Evolutionary conservation across 305 asterid species (phyloP).

Genomic region (Fraxinus velutina): DNA sequence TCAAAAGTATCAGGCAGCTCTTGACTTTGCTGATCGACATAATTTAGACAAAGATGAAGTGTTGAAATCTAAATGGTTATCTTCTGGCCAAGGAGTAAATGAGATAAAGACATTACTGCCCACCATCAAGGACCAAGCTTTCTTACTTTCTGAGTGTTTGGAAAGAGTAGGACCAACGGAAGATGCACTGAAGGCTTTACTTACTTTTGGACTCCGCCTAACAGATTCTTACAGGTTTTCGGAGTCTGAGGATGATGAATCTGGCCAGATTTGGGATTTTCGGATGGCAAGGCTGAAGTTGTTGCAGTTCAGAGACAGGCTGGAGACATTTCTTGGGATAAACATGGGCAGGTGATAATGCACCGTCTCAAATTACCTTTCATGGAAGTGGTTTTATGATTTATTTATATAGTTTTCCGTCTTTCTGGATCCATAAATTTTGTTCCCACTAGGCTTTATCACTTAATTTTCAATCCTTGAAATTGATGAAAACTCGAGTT

Average conservation of each 20-base stretch:
- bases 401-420: slow-evolving; percentile 10
- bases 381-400: neutral
- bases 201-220: slow-evolving; percentile 67
- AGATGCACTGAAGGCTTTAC: slow-evolving; percentile 69
- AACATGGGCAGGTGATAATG: slow-evolving; percentile 92
- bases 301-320: slow-evolving; percentile 72
- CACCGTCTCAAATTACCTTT: slow-evolving; percentile 19
- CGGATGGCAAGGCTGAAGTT: slow-evolving; percentile 79
- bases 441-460: slow-evolving; percentile 7
- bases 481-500: slow-evolving; percentile 3
- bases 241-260: slow-evolving; percentile 47
- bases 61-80: slow-evolving; percentile 82
- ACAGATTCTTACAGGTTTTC: slow-evolving; percentile 65
- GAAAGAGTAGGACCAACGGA: slow-evolving; percentile 73
- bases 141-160: slow-evolving; percentile 70
- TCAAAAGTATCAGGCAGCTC: slow-evolving; percentile 70
- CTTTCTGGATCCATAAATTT: slow-evolving; percentile 10
- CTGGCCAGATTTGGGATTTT: slow-evolving; percentile 62
- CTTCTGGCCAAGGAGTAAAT: slow-evolving; percentile 67
- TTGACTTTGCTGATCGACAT: slow-evolving; percentile 72
- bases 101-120: slow-evolving; percentile 66
- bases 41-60: slow-evolving; percentile 85
- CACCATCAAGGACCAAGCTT: slow-evolving; percentile 62
- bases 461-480: slow-evolving; percentile 13
- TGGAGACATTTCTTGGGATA: slow-evolving; percentile 93